A percentile compares a stretch with the other conserved stretches of the same genome.
Conservation (phyloP, 2,329 filamentous ascomycete genomes). For the Beauveria scarabaeidicola region DNA sequence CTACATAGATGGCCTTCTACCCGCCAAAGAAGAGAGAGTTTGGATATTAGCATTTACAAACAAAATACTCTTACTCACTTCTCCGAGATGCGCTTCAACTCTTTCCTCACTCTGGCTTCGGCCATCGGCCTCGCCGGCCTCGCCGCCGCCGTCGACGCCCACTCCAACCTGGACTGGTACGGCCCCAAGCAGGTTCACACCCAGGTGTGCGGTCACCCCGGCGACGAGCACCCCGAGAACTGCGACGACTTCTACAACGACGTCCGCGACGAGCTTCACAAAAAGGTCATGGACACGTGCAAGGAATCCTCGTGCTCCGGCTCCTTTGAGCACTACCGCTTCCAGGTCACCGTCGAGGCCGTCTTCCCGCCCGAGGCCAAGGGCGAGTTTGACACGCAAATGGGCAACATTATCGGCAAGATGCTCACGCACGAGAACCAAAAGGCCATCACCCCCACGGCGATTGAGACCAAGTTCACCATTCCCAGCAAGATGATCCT, state of each 20-base stretch:
- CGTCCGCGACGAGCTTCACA: slow-evolving; percentile 8
- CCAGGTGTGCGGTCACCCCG: slow-evolving; percentile 11
- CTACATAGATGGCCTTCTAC: not conserved
- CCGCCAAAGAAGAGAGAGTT: not conserved
- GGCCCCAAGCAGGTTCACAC: slow-evolving; percentile 10
- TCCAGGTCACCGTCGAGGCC: slow-evolving; percentile 9
- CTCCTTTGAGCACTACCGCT: slow-evolving; percentile 11
- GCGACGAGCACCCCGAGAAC: slow-evolving; percentile 10
- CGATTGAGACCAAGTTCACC: slow-evolving; percentile 12
- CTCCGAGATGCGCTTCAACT: slow-evolving; percentile 1
- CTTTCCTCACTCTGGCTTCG: not conserved
- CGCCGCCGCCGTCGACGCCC: slow-evolving; percentile 2
- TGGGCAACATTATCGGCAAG: slow-evolving; percentile 11
- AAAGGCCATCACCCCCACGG: slow-evolving; percentile 4
- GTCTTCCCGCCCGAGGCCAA: slow-evolving; percentile 12
- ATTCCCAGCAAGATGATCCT: slow-evolving; percentile 12
- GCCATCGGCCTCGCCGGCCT: not conserved
- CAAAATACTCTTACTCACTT: too few species aligned
- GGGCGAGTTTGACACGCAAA: slow-evolving; percentile 10
- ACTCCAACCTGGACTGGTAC: slow-evolving; percentile 13
- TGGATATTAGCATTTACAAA: not conserved
- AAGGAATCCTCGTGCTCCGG: slow-evolving; percentile 11
- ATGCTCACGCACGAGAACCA: slow-evolving; percentile 12
- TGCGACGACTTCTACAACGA: slow-evolving; percentile 12
- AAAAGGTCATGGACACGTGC: slow-evolving; percentile 11